These are phyloP conservation scores for Podospora didyma DNA, from an alignment of 495 filamentous ascomycete genomes.

Conservation along the genomic window DNA sequence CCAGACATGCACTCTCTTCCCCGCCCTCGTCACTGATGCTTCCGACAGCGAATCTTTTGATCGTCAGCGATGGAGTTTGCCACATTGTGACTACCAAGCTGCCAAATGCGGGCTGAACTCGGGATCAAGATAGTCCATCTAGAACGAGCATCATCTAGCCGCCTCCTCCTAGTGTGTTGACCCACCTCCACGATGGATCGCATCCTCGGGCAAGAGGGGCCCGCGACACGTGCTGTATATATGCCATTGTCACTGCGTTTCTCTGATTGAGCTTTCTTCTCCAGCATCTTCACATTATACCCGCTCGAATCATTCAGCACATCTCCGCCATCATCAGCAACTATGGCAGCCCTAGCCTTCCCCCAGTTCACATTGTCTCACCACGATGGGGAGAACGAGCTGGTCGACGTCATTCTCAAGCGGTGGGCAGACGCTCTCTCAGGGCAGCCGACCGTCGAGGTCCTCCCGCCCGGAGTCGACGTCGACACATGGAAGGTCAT, in stretches of 20 bases:
- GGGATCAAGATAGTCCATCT: too few species aligned
- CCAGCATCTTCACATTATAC: not conserved
- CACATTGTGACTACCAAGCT: too few species aligned
- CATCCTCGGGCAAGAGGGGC: not conserved
- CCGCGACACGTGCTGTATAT: too few species aligned
- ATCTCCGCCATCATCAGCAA: not conserved
- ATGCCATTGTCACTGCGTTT: too few species aligned
- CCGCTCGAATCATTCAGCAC: not conserved
- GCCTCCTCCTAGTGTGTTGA: too few species aligned
- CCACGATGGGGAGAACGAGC: constrained; percentile 4
- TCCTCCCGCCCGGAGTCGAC: constrained; percentile 8
- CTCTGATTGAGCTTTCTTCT: not conserved
- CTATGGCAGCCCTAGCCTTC: constrained; percentile 6
- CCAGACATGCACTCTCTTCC: too few species aligned
- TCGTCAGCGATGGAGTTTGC: too few species aligned
- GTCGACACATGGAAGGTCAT: constrained; percentile 9
- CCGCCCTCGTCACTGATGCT: too few species aligned
- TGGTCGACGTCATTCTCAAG: constrained; percentile 8
- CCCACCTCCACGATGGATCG: too few species aligned
- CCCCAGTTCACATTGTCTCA: constrained; percentile 7
- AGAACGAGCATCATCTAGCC: too few species aligned
- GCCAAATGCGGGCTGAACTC: too few species aligned
- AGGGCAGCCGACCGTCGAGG: constrained; percentile 7
- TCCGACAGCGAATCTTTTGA: too few species aligned
- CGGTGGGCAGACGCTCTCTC: constrained; percentile 8